Evolutionary conservation across 1,139 yeast genomes (phyloP), one percentile per base, ranked within the genome.

Genomic region (Candida glucosophila): DNA sequence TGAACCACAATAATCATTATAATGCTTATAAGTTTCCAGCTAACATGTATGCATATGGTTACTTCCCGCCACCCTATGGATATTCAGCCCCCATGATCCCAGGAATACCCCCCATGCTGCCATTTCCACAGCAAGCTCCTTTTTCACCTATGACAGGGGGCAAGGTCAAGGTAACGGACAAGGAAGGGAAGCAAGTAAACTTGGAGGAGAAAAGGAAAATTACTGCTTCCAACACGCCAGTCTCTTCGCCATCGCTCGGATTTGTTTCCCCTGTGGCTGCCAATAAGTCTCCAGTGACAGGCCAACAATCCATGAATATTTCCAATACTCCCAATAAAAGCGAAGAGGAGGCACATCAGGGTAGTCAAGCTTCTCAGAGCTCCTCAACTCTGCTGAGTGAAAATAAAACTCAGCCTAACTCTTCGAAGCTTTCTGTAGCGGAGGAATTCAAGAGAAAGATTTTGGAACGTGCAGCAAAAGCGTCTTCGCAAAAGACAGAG

Each of bases 171-270:
- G 52, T 64, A 33, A 61, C 70, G 27, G 66, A 62, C 31, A 62
- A 58, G 39, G 68, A 62, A 26, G 71, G 71, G n/a, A 61, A 55
- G 33, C 63, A 53, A 23, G 55, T 63, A 27, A 67, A 63, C 36
- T 59, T 61, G 35, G 69, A 63, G 29, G 67, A 59, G 25, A 60
- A 57, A 42, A 55, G 49, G 40, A 36, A 32, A n/a, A 30, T 40
- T 5, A 35, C 31, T 14, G 28, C 40, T 12, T 23, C 36, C 5
- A 32, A 32, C 19, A 38, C 49, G n/a, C 48, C 49, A 7, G 23
- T 28, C 12, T 28, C 37, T 8, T 35, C 45, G 14, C 42, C 45
- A 12, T 28, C 35, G 3, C 30, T 22, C n/a, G 33, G 36, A 5
- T 25, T 34, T 15, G 28, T 36, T 13, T 25, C 43, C 13, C 35